Evolutionary conservation across 345 rosid genomes (phyloP).

Genomic region (Turritis glabra): DNA sequence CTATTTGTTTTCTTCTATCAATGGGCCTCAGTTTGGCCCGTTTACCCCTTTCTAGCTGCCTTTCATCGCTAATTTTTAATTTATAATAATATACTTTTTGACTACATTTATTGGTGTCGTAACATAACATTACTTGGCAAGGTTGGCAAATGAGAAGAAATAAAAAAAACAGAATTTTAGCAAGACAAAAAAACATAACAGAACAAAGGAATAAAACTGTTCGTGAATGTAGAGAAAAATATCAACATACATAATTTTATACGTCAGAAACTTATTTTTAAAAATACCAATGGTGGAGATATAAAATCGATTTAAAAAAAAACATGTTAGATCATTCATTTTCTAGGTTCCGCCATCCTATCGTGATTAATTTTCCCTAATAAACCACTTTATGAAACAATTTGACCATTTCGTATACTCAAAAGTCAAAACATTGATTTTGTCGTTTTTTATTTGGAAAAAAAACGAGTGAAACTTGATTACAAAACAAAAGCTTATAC

Average conservation of each 20-base stretch:
- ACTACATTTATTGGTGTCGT: not conserved
- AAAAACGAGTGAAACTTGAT: not conserved
- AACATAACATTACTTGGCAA: conserved; percentile 18
- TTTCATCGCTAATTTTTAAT: not conserved
- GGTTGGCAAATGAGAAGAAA: not conserved
- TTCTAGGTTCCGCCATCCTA: not conserved
- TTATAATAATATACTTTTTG: not conserved
- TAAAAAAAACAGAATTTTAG: not conserved
- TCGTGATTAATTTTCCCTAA: not conserved
- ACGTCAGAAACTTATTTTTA: not conserved
- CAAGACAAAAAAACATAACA: conserved; percentile 30
- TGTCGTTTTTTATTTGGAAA: not conserved
- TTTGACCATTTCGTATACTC: not conserved
- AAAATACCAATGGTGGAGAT: not conserved
- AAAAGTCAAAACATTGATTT: not conserved
- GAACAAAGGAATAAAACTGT: conserved; percentile 21
- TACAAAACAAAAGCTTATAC: not conserved
- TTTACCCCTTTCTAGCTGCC: conserved; percentile 17
- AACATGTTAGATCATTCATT: conserved; percentile 1
- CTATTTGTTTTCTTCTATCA: conserved; percentile 23
- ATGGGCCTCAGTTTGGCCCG: conserved; percentile 33
- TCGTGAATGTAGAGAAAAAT: not conserved
- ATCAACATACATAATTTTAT: no score
- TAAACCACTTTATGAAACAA: not conserved
- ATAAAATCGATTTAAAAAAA: not conserved